phyloP scores from a whole-genome alignment of 2,329 filamentous ascomycete species.

The Paecilomyces fulvus region DNA sequence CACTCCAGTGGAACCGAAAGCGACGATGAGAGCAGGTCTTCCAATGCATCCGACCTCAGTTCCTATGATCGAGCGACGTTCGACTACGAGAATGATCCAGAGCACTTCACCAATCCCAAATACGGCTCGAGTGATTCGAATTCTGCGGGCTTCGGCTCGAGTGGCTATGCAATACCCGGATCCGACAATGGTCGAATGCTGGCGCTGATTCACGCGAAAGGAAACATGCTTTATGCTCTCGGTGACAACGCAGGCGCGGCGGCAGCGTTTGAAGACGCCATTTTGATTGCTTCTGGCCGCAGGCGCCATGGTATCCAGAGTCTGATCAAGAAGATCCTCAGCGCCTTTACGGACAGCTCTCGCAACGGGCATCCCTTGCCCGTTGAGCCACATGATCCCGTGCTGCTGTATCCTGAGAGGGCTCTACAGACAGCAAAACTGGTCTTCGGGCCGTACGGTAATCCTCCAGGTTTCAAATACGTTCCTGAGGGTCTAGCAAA shows the following conservation, averaged over 20 bases:
- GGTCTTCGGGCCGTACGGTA: constrained; percentile 67
- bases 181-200: constrained; percentile 88
- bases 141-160: constrained; percentile 58
- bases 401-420: constrained; percentile 74
- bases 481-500: constrained; percentile 63
- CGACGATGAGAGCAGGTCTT: constrained; percentile 47
- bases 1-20: constrained; percentile 52
- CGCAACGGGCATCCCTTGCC: constrained; percentile 29
- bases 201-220: constrained; percentile 91
- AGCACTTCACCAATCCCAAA: constrained; percentile 17
- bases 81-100: constrained; percentile 45
- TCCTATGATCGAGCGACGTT: constrained; percentile 50
- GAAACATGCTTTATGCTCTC: constrained; percentile 92
- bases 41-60: constrained; percentile 43
- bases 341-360: constrained; percentile 51
- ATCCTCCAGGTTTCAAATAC: constrained; percentile 70
- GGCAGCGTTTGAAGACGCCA: constrained; percentile 86
- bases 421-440: constrained; percentile 74
- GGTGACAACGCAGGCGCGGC: constrained; percentile 76
- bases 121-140: constrained; percentile 19
- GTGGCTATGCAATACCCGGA: constrained; percentile 76
- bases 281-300: constrained; percentile 75
- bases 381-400: constrained; percentile 25
- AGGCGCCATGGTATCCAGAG: constrained; percentile 62
- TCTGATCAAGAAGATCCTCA: constrained; percentile 70